phyloP scores from a whole-genome alignment of 2,329 filamentous ascomycete species.

The Penicillium sclerotigenum region DNA sequence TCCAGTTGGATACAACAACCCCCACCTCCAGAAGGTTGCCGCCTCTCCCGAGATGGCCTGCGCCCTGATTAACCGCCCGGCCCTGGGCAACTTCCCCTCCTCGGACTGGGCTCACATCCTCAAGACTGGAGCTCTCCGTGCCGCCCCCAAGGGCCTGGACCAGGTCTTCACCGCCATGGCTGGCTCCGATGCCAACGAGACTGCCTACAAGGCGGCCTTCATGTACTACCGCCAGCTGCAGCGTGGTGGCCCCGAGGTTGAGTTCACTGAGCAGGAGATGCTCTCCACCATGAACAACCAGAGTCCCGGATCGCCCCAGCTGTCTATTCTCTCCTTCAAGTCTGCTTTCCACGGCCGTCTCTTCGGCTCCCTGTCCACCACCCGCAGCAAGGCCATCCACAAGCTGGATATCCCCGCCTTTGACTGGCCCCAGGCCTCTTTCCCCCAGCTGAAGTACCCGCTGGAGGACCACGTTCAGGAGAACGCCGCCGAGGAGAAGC shows the following conservation, averaged over 20 bases:
- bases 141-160: conserved; percentile 65
- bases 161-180: conserved; percentile 90
- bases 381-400: conserved; percentile 88
- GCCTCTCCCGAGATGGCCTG: conserved; percentile 74
- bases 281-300: conserved; percentile 75
- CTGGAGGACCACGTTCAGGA: conserved; percentile 74
- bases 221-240: conserved; percentile 83
- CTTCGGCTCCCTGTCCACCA: conserved; percentile 83
- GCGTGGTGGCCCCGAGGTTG: conserved; percentile 67
- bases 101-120: conserved; percentile 79
- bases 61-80: conserved; percentile 82
- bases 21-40: conserved; percentile 66
- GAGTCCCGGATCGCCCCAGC: conserved; percentile 69
- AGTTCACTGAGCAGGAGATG: conserved; percentile 65
- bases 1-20: conserved; percentile 89
- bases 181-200: conserved; percentile 90
- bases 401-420: conserved; percentile 94
- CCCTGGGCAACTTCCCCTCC: conserved; percentile 85
- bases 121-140: conserved; percentile 69
- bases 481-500: conserved; percentile 77
- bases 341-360: conserved; percentile 86
- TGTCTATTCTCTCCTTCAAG: conserved; percentile 87
- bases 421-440: conserved; percentile 88
- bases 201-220: conserved; percentile 92
- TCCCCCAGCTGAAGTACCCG: conserved; percentile 82